phyloP scores from a whole-genome alignment of 2,329 filamentous ascomycete genomes.

The Penicillium olsonii region DNA sequence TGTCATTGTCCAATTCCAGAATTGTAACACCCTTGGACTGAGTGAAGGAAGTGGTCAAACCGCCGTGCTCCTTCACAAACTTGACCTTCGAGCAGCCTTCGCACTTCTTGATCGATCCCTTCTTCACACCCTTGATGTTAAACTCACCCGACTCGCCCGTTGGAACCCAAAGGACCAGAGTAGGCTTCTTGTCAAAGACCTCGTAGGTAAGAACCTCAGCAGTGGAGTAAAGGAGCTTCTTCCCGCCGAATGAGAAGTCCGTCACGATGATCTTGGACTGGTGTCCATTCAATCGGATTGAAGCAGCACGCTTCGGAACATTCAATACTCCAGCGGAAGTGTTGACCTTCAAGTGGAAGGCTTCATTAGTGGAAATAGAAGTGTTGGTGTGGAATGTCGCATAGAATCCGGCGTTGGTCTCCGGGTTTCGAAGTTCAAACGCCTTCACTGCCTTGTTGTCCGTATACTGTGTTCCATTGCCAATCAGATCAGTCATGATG shows the following conservation, averaged over 20 bases:
- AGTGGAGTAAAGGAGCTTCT: constrained; percentile 57
- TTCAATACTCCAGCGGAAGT: constrained; percentile 58
- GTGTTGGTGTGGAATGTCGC: constrained; percentile 59
- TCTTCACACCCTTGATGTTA: constrained; percentile 44
- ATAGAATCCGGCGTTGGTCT: constrained; percentile 61
- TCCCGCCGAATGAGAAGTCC: constrained; percentile 57
- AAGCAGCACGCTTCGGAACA: constrained; percentile 53
- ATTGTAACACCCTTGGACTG: constrained; percentile 53
- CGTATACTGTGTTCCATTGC: constrained; percentile 53
- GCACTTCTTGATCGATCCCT: constrained; percentile 41
- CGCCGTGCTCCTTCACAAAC: constrained; percentile 44
- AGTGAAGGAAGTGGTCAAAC: constrained; percentile 51
- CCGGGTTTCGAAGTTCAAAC: constrained; percentile 60
- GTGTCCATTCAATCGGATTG: constrained; percentile 59
- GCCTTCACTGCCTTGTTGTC: constrained; percentile 55
- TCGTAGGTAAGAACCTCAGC: constrained; percentile 58
- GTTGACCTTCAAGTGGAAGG: constrained; percentile 57
- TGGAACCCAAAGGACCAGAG: constrained; percentile 56
- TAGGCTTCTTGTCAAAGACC: constrained; percentile 49
- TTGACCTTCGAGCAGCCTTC: constrained; percentile 45
- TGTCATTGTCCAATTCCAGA: constrained; percentile 48
- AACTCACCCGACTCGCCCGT: constrained; percentile 59
- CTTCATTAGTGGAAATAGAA: constrained; percentile 52
- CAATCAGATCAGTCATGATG: constrained; percentile 54
- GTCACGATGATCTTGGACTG: constrained; percentile 64